Conservation (phyloP, 805 yeast genomes). For the Candida railenensis region DNA sequence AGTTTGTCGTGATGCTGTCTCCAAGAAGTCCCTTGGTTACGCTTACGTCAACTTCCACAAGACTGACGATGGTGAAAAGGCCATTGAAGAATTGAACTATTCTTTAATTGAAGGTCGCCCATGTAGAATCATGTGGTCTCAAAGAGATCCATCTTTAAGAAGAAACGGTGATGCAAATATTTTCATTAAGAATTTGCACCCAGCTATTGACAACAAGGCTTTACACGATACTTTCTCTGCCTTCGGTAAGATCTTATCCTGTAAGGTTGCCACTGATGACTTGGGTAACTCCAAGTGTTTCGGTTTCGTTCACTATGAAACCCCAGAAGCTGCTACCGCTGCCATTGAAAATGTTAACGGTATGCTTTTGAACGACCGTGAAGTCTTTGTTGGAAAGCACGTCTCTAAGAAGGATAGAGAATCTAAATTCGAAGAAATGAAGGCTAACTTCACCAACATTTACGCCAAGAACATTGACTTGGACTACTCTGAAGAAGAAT, state of each 20-base stretch:
- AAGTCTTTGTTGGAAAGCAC: constrained; percentile 95
- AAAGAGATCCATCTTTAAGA: constrained; percentile 95
- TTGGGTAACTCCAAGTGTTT: constrained; percentile 90
- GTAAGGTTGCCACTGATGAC: constrained; percentile 96
- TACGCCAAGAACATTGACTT: constrained; percentile 86
- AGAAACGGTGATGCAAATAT: constrained; percentile 95
- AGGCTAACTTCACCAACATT: constrained; percentile 93
- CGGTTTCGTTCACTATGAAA: constrained; percentile 96
- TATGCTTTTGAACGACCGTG: constrained; percentile 94
- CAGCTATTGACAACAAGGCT: constrained; percentile 98
- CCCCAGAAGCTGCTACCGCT: constrained; percentile 86
- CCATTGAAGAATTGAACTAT: constrained; percentile 95
- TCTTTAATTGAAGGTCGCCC: constrained; percentile 90
- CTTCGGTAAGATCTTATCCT: constrained; percentile 92
- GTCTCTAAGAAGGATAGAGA: constrained; percentile 91
- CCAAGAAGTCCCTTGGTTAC: constrained; percentile 95
- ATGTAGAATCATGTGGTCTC: constrained; percentile 99
- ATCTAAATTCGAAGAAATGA: constrained; percentile 84
- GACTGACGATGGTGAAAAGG: constrained; percentile 86
- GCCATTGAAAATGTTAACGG: constrained; percentile 98
- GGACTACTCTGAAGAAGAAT: constrained; percentile 68
- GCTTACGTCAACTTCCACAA: constrained; percentile 97
- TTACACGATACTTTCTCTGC: constrained; percentile 97
- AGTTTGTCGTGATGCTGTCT: constrained; percentile 97
- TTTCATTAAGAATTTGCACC: constrained; percentile 97